phyloP scores from a whole-genome alignment of 2,329 filamentous ascomycete genomes.

The Coniochaeta ligniaria region DNA sequence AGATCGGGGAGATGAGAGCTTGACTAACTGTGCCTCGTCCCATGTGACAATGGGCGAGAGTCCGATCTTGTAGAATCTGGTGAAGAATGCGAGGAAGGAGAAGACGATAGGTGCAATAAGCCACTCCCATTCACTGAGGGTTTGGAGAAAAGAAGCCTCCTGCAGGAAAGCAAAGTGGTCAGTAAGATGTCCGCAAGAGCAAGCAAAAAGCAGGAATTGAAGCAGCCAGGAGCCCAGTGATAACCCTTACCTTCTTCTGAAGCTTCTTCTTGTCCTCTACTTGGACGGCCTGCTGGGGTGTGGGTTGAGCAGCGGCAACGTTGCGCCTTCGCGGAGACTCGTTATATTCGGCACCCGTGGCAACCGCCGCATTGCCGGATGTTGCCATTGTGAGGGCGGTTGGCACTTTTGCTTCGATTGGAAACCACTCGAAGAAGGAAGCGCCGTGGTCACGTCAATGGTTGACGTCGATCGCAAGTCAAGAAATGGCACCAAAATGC shows the following conservation, averaged over 20 bases:
- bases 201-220: not conserved
- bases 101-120: slow-evolving; percentile 55
- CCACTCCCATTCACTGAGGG: slow-evolving; percentile 58
- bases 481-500: not conserved
- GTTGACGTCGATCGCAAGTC: not conserved
- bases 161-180: slow-evolving; percentile 12
- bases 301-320: slow-evolving; percentile 33
- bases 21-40: slow-evolving; percentile 58
- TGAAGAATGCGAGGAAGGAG: slow-evolving; percentile 56
- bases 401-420: not conserved
- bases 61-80: slow-evolving; percentile 63
- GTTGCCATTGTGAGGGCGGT: slow-evolving; percentile 37
- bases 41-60: slow-evolving; percentile 60
- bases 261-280: slow-evolving; percentile 54
- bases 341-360: slow-evolving; percentile 52
- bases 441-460: not conserved
- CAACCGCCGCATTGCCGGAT: slow-evolving; percentile 42
- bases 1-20: not conserved
- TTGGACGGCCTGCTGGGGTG: slow-evolving; percentile 21
- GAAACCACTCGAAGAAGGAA: not conserved
- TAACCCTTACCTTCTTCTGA: slow-evolving; percentile 43
- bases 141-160: slow-evolving; percentile 48
- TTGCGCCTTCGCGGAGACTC: slow-evolving; percentile 51
- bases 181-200: slow-evolving; percentile 15
- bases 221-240: not conserved